Evolutionary conservation across 345 rosid species (phyloP), one percentile per base, ranked within the genome.

Genomic region (Salix brachista): DNA sequence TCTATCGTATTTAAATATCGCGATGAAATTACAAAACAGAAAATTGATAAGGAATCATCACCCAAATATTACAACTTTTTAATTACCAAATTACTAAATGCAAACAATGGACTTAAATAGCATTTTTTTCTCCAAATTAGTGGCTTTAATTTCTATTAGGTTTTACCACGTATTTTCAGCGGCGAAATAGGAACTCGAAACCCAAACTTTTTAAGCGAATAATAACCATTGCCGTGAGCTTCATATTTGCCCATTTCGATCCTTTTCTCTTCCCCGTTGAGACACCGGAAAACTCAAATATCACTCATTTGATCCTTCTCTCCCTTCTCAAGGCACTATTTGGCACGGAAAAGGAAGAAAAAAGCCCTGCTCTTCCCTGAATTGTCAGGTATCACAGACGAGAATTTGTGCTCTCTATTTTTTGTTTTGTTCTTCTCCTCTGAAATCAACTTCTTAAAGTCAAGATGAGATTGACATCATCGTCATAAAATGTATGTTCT

Each of bases 131-230:
- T 54, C 25, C 18, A 65, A 52, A 60, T 46, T 76, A 50, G 76
- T 72, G 80, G 83, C 75, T 36, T 2, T 72, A 37, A 13, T 19
- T 72, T 5, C 19, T 32, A 58, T 37, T 36, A 34, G 56, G 42
- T 68, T 36, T 21, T 30, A 72, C 83, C 80, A 46, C 77, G 73
- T 46, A 72, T 41, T 68, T 60, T 9, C 65, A 61, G 52, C 65
- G 30, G 56, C 37, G 71, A 52, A 80, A 65, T 25, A 67, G 73
- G 72, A 65, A 26, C 37, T 52, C 26, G 37, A 37, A 34, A 8
- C 48, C 32, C 67, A 12, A 37, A n/a, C 37, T 28, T 32, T 12
- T 54, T 34, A 34, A 72, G 80, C 37, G 0, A 13, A 34, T 41
- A 25, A 67, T 74, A 76, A 44, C 80, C 61, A 41, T 56, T 42